Evolutionary conservation across 768 basidiomycete genomes (phyloP).

Genomic region (Multifurca ochricompacta): DNA sequence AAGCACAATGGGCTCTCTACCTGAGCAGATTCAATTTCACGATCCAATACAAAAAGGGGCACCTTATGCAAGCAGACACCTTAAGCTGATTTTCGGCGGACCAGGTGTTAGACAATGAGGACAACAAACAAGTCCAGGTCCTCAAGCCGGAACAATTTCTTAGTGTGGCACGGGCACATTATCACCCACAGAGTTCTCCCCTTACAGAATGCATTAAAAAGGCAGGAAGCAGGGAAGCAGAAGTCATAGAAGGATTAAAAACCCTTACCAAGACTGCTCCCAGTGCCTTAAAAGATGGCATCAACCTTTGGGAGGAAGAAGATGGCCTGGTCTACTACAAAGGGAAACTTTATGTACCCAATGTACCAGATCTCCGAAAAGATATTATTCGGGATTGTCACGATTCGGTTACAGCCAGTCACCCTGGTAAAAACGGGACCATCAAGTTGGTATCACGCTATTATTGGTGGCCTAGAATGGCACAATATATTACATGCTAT

Average conservation of each 20-base stretch:
- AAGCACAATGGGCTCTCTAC: neutral
- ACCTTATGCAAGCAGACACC: neutral
- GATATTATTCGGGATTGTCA: neutral
- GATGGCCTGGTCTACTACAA: constrained; percentile 26
- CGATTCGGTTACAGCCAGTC: neutral
- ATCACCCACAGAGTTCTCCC: too few species aligned
- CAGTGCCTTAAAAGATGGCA: constrained; percentile 23
- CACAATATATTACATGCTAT: too few species aligned
- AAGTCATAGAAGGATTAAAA: neutral
- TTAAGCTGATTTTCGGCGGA: neutral
- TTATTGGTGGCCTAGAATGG: constrained; percentile 26
- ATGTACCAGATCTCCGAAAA: neutral
- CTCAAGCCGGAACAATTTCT: neutral
- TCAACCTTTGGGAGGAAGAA: too few species aligned
- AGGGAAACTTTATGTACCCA: neutral
- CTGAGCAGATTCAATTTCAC: neutral
- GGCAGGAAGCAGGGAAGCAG: too few species aligned
- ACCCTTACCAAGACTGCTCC: neutral
- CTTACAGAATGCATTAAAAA: too few species aligned
- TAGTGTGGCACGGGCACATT: too few species aligned
- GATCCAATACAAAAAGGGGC: neutral
- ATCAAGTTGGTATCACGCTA: neutral
- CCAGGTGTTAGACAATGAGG: neutral
- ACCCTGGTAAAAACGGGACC: neutral
- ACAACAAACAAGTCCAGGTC: neutral